A percentile compares a stretch with the other conserved stretches of the same genome.
Evolutionary conservation across 306 rosid species (phyloP).

Genomic region (Dalbergia cultrata): DNA sequence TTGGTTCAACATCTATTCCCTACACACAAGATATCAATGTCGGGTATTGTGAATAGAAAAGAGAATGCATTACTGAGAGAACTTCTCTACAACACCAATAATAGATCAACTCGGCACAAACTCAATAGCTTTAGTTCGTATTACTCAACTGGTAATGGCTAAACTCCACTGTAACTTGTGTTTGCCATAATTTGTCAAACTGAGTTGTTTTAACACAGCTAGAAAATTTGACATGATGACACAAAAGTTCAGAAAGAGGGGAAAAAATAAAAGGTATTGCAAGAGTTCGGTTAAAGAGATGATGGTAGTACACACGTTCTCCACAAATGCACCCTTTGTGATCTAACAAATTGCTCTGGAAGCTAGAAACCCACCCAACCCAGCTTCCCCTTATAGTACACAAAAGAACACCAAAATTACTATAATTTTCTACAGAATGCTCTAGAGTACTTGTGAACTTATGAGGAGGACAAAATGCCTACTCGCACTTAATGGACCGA

Average conservation of each 20-base stretch:
- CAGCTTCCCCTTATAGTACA: conserved; percentile 58
- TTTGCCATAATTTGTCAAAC: conserved; percentile 9
- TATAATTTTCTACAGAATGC: conserved; percentile 61
- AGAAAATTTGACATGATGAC: conserved; percentile 19
- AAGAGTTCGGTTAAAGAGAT: conserved; percentile 54
- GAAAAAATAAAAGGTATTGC: conserved; percentile 48
- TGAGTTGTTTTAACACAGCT: not conserved
- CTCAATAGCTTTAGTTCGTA: too few relatives aligned
- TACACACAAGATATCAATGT: too few relatives aligned
- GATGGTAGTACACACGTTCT: conserved; percentile 63
- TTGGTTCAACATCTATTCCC: too few relatives aligned
- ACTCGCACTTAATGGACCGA: conserved; percentile 65
- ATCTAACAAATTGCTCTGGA: conserved; percentile 58
- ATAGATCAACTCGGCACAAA: too few relatives aligned
- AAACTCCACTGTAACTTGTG: not conserved
- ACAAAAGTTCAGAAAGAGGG: conserved; percentile 27
- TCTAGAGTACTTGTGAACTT: conserved; percentile 20
- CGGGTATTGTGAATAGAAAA: too few relatives aligned
- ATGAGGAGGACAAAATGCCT: conserved; percentile 52
- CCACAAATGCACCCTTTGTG: conserved; percentile 54
- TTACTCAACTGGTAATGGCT: not conserved
- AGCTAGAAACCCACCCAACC: conserved; percentile 55
- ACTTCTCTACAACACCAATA: too few relatives aligned
- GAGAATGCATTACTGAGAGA: too few relatives aligned
- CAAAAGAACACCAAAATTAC: conserved; percentile 68